Conservation (phyloP, 805 yeast species). For the Saturnispora zaruensis region DNA sequence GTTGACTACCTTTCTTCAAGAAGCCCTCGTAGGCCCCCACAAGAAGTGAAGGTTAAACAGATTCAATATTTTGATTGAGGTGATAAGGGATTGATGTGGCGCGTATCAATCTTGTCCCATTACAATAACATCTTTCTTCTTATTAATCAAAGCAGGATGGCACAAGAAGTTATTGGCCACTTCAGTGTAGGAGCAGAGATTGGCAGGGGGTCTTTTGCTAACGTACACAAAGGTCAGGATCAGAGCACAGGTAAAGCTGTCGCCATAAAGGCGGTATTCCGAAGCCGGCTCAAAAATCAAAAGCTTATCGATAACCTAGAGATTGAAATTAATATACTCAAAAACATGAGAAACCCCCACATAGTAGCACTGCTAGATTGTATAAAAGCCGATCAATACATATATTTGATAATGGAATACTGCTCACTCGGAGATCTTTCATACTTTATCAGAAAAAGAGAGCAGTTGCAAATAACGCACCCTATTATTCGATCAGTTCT, state of each 20-base stretch:
- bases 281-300: slow-evolving; percentile 75
- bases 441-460: slow-evolving; percentile 70
- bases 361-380: slow-evolving; percentile 82
- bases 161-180: slow-evolving; percentile 8
- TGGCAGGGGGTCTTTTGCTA: slow-evolving; percentile 94
- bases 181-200: slow-evolving; percentile 42
- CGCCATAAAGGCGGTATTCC: slow-evolving; percentile 82
- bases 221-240: slow-evolving; percentile 78
- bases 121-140: not conserved
- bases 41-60: not conserved
- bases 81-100: slow-evolving; percentile 1
- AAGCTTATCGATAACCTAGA: slow-evolving; percentile 86
- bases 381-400: slow-evolving; percentile 63
- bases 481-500: slow-evolving; percentile 73
- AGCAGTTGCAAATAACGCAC: slow-evolving; percentile 61
- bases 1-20: too few relatives aligned
- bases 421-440: slow-evolving; percentile 93
- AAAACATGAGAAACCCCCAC: slow-evolving; percentile 86
- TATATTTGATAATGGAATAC: slow-evolving; percentile 91
- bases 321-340: slow-evolving; percentile 82
- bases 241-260: slow-evolving; percentile 49
- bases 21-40: not conserved
- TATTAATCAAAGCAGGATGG: not conserved
- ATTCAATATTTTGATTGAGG: not conserved
- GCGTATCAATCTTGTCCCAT: slow-evolving; percentile 7